phyloP scores from a whole-genome alignment of 768 basidiomycete genomes.

The Phlegmacium glaucopus region DNA sequence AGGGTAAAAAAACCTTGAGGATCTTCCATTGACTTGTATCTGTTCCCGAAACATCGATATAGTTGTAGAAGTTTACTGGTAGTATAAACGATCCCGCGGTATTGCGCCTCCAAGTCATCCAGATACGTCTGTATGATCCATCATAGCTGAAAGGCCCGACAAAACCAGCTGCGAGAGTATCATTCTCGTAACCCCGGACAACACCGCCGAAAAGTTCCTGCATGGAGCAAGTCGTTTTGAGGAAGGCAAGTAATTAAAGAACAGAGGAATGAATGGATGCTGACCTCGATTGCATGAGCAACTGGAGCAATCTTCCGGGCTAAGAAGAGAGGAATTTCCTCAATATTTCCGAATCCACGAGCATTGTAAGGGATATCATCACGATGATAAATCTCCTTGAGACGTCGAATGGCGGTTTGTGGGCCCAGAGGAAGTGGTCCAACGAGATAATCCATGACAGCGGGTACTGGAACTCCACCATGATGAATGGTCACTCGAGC shows the following conservation, averaged over 20 bases:
- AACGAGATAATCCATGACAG: constrained; percentile 53
- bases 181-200: constrained; percentile 39
- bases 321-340: constrained; percentile 30
- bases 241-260: background rate
- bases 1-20: constrained; percentile 35
- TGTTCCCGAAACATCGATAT: constrained; percentile 53
- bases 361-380: constrained; percentile 53
- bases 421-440: constrained; percentile 51
- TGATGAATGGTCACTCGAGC: constrained; percentile 52
- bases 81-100: constrained; percentile 50
- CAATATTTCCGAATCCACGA: constrained; percentile 31
- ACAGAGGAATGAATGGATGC: constrained; percentile 4
- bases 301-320: constrained; percentile 32
- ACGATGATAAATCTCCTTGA: constrained; percentile 51
- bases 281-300: constrained; percentile 38
- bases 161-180: constrained; percentile 45
- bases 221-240: background rate
- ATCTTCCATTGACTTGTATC: constrained; percentile 49
- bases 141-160: constrained; percentile 57
- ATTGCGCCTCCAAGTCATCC: constrained; percentile 50
- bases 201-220: constrained; percentile 50
- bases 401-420: constrained; percentile 35
- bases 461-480: constrained; percentile 36
- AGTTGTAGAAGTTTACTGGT: constrained; percentile 53
- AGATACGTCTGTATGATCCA: constrained; percentile 53